Conservation (phyloP, 805 yeast species). For the Ogataea degrootiae region DNA sequence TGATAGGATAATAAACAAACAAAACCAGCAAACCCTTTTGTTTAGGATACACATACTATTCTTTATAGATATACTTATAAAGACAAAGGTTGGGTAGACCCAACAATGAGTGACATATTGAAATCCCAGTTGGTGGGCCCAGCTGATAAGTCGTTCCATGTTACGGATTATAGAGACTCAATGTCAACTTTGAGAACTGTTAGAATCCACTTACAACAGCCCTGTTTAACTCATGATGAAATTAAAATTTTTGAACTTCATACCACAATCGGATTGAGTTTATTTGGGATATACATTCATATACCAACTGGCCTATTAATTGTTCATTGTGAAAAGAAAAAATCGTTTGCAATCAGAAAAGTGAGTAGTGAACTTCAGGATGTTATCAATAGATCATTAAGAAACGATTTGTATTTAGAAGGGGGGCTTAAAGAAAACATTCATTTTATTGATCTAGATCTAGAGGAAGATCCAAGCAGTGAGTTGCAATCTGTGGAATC, state of each 20-base stretch:
- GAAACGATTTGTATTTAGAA: constrained; percentile 9
- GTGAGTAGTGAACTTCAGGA: constrained; percentile 24
- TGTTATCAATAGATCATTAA: constrained; percentile 19
- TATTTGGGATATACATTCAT: constrained; percentile 27
- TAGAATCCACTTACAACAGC: constrained; percentile 11
- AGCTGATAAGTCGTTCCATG: constrained; percentile 14
- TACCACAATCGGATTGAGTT: constrained; percentile 19
- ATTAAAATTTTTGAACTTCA: constrained; percentile 3
- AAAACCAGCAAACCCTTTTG: too few species aligned
- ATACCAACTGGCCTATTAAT: constrained; percentile 15
- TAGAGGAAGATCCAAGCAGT: not conserved
- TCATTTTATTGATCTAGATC: constrained; percentile 2
- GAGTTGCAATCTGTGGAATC: too few species aligned
- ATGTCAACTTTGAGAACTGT: constrained; percentile 11
- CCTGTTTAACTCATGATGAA: constrained; percentile 5
- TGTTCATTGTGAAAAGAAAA: constrained; percentile 16
- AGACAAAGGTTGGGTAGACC: too few species aligned
- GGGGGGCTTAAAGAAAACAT: constrained; percentile 1
- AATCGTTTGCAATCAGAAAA: constrained; percentile 22
- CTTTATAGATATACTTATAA: too few species aligned
- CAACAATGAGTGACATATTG: constrained; percentile 5
- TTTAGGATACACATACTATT: too few species aligned
- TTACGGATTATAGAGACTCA: constrained; percentile 17
- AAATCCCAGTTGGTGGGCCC: constrained; percentile 24
- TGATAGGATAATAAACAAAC: too few species aligned